These are phyloP conservation scores for Stemphylium vesicarium DNA, from an alignment of 2,329 filamentous ascomycete genomes.

Conservation along the genomic window DNA sequence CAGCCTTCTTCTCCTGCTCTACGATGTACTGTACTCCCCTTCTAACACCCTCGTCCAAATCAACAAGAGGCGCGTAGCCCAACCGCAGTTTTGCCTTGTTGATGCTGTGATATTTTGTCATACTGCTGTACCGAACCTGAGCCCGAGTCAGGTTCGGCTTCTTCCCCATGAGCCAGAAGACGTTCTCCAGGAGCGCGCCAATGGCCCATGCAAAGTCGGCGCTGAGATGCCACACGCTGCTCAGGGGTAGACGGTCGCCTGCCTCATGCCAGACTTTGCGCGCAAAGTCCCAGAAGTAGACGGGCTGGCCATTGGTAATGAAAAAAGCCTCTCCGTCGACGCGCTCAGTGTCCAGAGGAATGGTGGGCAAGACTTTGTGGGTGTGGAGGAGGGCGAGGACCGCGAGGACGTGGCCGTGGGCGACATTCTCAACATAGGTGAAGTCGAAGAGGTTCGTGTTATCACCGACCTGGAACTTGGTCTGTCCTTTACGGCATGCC, in stretches of 20 bases:
- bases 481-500: slow-evolving; percentile 56
- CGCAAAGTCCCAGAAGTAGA: slow-evolving; percentile 60
- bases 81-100: slow-evolving; percentile 74
- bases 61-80: slow-evolving; percentile 72
- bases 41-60: slow-evolving; percentile 67
- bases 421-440: slow-evolving; percentile 60
- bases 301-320: slow-evolving; percentile 58
- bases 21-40: slow-evolving; percentile 54
- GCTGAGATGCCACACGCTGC: slow-evolving; percentile 52
- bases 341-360: slow-evolving; percentile 53
- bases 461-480: slow-evolving; percentile 58
- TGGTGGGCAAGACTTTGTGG: slow-evolving; percentile 43
- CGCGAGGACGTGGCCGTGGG: slow-evolving; percentile 59
- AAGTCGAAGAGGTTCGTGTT: slow-evolving; percentile 63
- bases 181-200: slow-evolving; percentile 53
- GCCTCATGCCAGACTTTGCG: slow-evolving; percentile 55
- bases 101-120: slow-evolving; percentile 81
- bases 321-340: slow-evolving; percentile 60
- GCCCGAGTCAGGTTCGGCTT: slow-evolving; percentile 55
- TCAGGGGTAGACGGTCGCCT: slow-evolving; percentile 48
- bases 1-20: slow-evolving; percentile 38
- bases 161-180: slow-evolving; percentile 54
- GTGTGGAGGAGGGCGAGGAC: slow-evolving; percentile 57
- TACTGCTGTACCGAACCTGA: slow-evolving; percentile 69
- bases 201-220: slow-evolving; percentile 52